phyloP scores from a whole-genome alignment of 208 protist species.

The Crithidia sp. region DNA sequence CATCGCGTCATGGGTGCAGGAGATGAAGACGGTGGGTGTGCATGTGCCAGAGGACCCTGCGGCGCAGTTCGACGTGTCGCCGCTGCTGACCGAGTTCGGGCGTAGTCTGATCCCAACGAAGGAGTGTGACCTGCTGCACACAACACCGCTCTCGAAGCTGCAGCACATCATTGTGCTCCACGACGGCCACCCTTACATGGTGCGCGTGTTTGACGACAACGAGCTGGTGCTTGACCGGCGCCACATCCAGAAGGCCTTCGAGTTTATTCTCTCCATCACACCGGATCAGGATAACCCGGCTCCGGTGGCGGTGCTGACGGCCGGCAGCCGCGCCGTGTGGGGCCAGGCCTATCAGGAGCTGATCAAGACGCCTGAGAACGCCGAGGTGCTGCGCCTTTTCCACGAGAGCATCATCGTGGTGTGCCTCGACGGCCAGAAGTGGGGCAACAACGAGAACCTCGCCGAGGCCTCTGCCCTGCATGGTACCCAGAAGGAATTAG shows the following conservation, averaged over 20 bases:
- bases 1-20: conserved; percentile 62
- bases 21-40: conserved; percentile 46
- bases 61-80: conserved; percentile 65
- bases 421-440: conserved; percentile 73
- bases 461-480: conserved; percentile 68
- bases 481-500: conserved; percentile 71
- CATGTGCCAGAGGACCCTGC: conserved; percentile 29
- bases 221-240: conserved; percentile 42
- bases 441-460: conserved; percentile 44
- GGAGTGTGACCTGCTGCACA: conserved; percentile 58
- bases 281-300: conserved; percentile 81
- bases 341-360: conserved; percentile 83
- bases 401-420: conserved; percentile 80
- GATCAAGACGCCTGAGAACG: conserved; percentile 76
- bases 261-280: conserved; percentile 79
- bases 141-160: conserved; percentile 67
- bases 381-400: conserved; percentile 63
- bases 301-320: conserved; percentile 85
- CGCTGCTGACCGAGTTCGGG: conserved; percentile 73
- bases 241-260: conserved; percentile 68
- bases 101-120: conserved; percentile 76
- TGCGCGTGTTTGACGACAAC: conserved; percentile 75
- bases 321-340: conserved; percentile 78
- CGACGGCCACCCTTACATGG: conserved; percentile 76
- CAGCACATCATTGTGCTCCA: conserved; percentile 85